Evolutionary conservation across 768 basidiomycete genomes (phyloP), one percentile per base, ranked within the genome.

Genomic region (Tephrocybe sp.): DNA sequence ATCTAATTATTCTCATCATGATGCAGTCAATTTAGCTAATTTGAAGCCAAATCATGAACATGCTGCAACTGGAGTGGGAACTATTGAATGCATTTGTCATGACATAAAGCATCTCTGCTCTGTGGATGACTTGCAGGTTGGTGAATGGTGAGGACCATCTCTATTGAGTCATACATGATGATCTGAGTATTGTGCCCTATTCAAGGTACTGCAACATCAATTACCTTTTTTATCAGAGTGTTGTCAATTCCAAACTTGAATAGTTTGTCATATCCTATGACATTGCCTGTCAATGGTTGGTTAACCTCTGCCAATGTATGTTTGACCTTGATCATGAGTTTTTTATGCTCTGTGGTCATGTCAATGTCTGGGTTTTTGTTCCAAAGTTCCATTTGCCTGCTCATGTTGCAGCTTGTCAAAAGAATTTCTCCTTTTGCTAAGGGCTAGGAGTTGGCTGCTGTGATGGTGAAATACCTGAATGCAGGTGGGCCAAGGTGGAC

Each of bases 191-290:
- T 8, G 15, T n/a, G 4, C 11, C 6, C 25, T 12, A n/a, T 47
- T 39, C 32, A 41, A 72, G 70, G 12, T 70, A 71, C 50, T 58
- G 55, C 10, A 73, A 72, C 53, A 72, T 71, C 60, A 70, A 73
- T 44, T 73, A 62, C 42, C 53, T 71, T 4, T 64, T 72, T 39
- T 62, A 58, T 8, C 62, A 54, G 1, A 62, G 53, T 44, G 23
- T 67, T 4, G 20, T n/a, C 3, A n/a, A 17, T 10, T 30, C 54
- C 11, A 12, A 33, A 0, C 11, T 60, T 3, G 33, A 50, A 50
- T 6, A 24, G 32, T 44, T 28, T 6, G 18, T 44, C 30, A 14
- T 44, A 28, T 44, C 44, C 1, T 45, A 45, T 23, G 32, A 45
- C 20, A 45, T 45, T 21, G 44, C 32, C 1, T 45, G 44, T 23